A percentile compares a stretch with the other conserved stretches of the same genome.
Conservation (phyloP, 2,329 filamentous ascomycete species). For the Trichoderma breve region DNA sequence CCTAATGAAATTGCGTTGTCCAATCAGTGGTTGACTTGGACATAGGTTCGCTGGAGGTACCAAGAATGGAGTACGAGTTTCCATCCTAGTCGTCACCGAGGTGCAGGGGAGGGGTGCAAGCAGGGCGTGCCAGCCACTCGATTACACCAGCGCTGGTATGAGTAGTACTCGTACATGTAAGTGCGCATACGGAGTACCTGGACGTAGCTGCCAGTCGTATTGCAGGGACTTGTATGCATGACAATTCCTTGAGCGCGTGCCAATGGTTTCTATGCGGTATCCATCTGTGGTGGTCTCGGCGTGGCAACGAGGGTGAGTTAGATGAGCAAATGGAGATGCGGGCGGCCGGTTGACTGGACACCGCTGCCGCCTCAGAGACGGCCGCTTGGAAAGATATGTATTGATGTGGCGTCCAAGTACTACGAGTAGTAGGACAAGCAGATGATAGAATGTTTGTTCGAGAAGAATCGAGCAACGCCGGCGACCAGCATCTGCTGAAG, state of each 20-base stretch:
- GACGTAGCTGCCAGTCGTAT: background rate
- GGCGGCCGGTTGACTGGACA: background rate
- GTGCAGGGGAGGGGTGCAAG: slow-evolving; percentile 29
- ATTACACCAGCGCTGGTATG: background rate
- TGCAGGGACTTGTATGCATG: background rate
- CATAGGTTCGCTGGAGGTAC: slow-evolving; percentile 4
- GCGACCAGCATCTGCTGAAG: background rate
- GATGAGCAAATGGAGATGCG: background rate
- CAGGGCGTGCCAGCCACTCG: slow-evolving; percentile 10
- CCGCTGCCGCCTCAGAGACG: background rate
- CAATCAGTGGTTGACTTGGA: slow-evolving; percentile 26
- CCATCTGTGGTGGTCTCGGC: background rate
- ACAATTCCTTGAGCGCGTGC: background rate
- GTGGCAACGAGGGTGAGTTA: background rate
- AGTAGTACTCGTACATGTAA: background rate
- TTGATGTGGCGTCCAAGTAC: background rate
- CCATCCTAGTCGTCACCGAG: slow-evolving; percentile 27
- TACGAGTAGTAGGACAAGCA: background rate
- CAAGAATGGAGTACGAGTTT: background rate
- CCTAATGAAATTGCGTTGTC: slow-evolving; percentile 20
- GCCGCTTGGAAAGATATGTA: background rate
- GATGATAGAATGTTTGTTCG: background rate
- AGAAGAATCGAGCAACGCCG: background rate
- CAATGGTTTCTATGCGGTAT: background rate
- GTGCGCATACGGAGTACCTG: background rate